These are phyloP conservation scores for Starmerella vaccinii DNA, from an alignment of 805 yeast genomes.

Conservation along the genomic window DNA sequence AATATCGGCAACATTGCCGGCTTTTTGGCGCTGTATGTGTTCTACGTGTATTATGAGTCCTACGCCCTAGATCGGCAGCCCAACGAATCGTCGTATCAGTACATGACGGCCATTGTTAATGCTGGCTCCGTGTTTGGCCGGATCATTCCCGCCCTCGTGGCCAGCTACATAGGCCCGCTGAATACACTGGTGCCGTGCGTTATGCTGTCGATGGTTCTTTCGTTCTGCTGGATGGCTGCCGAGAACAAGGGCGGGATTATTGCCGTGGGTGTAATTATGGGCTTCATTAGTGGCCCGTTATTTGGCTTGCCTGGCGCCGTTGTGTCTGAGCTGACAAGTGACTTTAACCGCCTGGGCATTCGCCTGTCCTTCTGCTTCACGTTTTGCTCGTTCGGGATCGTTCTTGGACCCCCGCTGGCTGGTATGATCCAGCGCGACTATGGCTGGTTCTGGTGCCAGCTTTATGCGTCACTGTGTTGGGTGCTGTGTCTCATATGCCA, in stretches of 20 bases:
- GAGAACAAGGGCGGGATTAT: conserved; percentile 28
- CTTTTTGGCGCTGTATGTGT: conserved; percentile 30
- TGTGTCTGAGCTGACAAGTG: conserved; percentile 27
- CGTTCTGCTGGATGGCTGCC: conserved; percentile 33
- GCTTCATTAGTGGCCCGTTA: conserved; percentile 30
- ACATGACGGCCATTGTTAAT: conserved; percentile 31
- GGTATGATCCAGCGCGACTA: conserved; percentile 24
- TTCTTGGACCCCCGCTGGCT: conserved; percentile 29
- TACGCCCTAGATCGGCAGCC: conserved; percentile 27
- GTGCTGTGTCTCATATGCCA: conserved; percentile 7
- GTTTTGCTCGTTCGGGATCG: conserved; percentile 42
- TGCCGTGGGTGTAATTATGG: conserved; percentile 27
- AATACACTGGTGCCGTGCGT: conserved; percentile 33
- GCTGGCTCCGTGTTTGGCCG: conserved; percentile 42
- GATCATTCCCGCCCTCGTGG: conserved; percentile 39
- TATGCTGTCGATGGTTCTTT: conserved; percentile 28
- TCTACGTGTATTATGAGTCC: conserved; percentile 30
- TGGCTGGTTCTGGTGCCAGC: conserved; percentile 23
- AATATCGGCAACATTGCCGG: conserved; percentile 25
- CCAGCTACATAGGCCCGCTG: conserved; percentile 41
- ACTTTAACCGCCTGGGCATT: conserved; percentile 26
- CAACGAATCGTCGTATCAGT: conserved; percentile 20
- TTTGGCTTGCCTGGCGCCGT: conserved; percentile 30
- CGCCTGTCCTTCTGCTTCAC: conserved; percentile 54
- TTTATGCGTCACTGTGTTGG: conserved; percentile 16